Evolutionary conservation across 345 rosid species (phyloP), one percentile per base, ranked within the genome.

Genomic region (Jatropha curcas): DNA sequence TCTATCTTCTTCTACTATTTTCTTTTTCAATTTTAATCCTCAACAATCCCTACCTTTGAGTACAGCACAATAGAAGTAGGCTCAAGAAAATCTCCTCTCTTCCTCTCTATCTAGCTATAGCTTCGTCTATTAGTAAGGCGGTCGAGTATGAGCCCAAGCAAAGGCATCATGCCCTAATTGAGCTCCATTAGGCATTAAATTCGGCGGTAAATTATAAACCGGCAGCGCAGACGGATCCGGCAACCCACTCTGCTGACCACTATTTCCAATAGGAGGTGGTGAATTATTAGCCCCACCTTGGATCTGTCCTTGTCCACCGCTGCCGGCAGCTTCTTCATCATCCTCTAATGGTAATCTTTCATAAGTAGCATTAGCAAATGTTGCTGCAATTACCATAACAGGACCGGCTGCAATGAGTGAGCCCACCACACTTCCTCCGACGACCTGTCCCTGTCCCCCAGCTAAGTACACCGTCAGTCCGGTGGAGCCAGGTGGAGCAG

Each of bases 401-500:
- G 97, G 86, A 24, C 97, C 97, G 2, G 88, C 93, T 10, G 94
- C 91, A 0, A 88, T 72, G 0, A 91, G 86, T 5, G 94, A 76
- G 0, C 97, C 97, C 4, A 86, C 91, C 7, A 91, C 94, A 71
- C 88, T 91, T 12, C 97, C 97, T 25, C 97, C 97, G 1, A 91
- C 85, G 1, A 91, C 92, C 64, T 91, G 97, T 11, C 97, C 97
- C 16, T 91, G 97, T 6, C 89, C 90, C 0, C 94, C 91, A 0
- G 94, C 89, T 13, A 91, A 66, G 80, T 89, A 91, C 22, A 91
- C 89, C 4, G 94, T 91, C 37, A 91, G 84, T 5, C 97, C 97
- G 0, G 97, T 91, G 2, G 94, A 83, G 0, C 97, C 97, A 3
- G 94, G 94, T 14, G 97, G 97, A n/a, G 97, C 81, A 2, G 97